These are phyloP conservation scores for Agrocybe praecox DNA, from an alignment of 768 basidiomycete genomes.

Conservation along the genomic window DNA sequence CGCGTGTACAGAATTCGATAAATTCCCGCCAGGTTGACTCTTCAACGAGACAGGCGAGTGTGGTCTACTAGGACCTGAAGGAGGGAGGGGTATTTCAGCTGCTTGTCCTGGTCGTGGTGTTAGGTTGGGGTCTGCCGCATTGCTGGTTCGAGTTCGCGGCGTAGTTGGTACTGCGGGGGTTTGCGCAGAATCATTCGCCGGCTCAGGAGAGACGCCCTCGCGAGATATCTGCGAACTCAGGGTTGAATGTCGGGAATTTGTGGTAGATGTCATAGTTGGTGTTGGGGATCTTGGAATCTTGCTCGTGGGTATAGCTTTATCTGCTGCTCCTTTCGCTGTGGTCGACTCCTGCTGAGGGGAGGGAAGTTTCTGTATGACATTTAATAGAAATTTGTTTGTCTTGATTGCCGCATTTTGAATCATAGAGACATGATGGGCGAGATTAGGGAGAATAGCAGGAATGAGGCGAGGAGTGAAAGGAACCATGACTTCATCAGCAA, in stretches of 20 bases:
- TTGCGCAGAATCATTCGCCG: constrained; percentile 29
- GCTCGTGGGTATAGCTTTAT: constrained; percentile 31
- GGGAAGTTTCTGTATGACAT: constrained; percentile 86
- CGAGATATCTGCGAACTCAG: constrained; percentile 42
- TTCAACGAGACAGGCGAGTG: constrained; percentile 62
- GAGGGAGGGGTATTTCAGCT: constrained; percentile 33
- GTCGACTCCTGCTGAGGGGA: constrained; percentile 56
- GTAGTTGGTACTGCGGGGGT: constrained; percentile 11
- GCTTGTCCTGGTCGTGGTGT: constrained; percentile 35
- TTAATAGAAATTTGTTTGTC: constrained; percentile 83
- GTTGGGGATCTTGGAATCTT: constrained; percentile 60
- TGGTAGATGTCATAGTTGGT: constrained; percentile 49
- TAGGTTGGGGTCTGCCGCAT: constrained; percentile 38
- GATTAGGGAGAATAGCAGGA: constrained; percentile 89
- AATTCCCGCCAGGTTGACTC: constrained; percentile 37
- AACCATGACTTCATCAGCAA: constrained; percentile 90
- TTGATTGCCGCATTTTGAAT: constrained; percentile 86
- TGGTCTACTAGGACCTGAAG: constrained; percentile 51
- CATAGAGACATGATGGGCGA: constrained; percentile 88
- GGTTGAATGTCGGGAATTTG: constrained; percentile 52
- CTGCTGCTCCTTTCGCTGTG: constrained; percentile 20
- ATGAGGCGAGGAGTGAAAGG: constrained; percentile 94
- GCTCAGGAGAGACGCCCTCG: constrained; percentile 53
- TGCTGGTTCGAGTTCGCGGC: constrained; percentile 21
- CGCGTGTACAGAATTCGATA: constrained; percentile 24